These are phyloP conservation scores for Gastrodia elata DNA, from an alignment of 106 monocot species.

Conservation along the genomic window DNA sequence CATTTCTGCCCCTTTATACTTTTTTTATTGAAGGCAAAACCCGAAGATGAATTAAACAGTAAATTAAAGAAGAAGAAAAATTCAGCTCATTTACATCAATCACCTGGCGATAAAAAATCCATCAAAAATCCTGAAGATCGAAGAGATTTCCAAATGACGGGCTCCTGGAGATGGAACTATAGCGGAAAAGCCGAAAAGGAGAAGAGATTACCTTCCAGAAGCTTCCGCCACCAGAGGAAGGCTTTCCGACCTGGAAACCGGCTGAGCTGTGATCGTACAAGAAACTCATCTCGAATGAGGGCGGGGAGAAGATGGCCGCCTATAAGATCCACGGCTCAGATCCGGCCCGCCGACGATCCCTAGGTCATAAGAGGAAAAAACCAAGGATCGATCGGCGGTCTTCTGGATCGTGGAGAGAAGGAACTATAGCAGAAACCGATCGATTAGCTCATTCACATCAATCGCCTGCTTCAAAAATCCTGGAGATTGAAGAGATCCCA, in stretches of 20 bases:
- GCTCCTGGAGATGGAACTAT: slow-evolving; percentile 27
- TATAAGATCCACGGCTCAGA: slow-evolving; percentile 51
- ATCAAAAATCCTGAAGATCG: slow-evolving; percentile 25
- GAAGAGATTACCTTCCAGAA: slow-evolving; percentile 22
- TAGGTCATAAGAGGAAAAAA: too few species aligned
- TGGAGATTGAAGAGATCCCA: slow-evolving; percentile 31
- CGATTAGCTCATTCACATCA: too few species aligned
- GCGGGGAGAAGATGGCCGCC: slow-evolving; percentile 40
- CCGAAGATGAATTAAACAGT: too few species aligned
- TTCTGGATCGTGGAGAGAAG: too few species aligned
- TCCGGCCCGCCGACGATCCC: not conserved
- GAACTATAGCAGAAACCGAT: too few species aligned
- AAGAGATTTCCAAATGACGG: slow-evolving; percentile 25
- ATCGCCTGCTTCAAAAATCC: slow-evolving; percentile 23
- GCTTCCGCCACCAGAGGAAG: not conserved
- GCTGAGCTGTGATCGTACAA: slow-evolving; percentile 38
- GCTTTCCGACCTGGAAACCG: not conserved
- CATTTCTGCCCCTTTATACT: too few species aligned
- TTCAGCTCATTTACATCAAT: too few species aligned
- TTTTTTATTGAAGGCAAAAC: too few species aligned
- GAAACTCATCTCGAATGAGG: slow-evolving; percentile 26
- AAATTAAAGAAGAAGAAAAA: too few species aligned
- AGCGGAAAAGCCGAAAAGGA: too few species aligned
- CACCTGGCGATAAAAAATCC: too few species aligned
- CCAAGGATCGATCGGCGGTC: too few species aligned